A percentile compares a stretch with the other conserved stretches of the same genome.
phyloP scores from a whole-genome alignment of 768 basidiomycete species.

The Kockovaella imperatae region DNA sequence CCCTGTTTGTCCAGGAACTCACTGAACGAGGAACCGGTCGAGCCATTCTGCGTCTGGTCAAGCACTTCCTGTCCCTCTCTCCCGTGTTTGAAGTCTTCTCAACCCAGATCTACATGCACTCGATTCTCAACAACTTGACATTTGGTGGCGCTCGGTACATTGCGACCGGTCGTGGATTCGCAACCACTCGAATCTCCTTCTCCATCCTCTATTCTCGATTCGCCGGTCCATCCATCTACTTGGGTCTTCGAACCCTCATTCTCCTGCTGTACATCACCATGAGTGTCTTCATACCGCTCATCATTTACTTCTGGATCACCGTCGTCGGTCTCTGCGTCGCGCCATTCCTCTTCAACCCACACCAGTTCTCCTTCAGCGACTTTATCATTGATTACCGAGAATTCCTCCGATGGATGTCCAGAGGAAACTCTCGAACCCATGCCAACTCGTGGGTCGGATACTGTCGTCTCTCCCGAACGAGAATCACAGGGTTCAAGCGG shows the following conservation, averaged over 20 bases:
- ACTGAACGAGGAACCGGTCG: slow-evolving; percentile 90
- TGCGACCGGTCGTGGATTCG: slow-evolving; percentile 97
- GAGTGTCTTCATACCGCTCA: slow-evolving; percentile 79
- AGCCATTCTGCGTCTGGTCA: slow-evolving; percentile 80
- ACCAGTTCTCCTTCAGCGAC: slow-evolving; percentile 94
- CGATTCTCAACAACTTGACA: slow-evolving; percentile 90
- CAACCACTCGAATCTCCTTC: slow-evolving; percentile 90
- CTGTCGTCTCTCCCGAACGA: slow-evolving; percentile 91
- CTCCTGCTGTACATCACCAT: slow-evolving; percentile 91
- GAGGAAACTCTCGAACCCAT: slow-evolving; percentile 94
- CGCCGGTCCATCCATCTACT: slow-evolving; percentile 95
- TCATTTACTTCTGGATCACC: slow-evolving; percentile 98
- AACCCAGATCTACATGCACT: slow-evolving; percentile 96
- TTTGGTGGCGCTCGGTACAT: slow-evolving; percentile 98
- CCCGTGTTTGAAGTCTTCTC: slow-evolving; percentile 97
- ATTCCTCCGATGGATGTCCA: slow-evolving; percentile 97
- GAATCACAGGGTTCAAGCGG: slow-evolving; percentile 99
- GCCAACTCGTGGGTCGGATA: slow-evolving; percentile 99
- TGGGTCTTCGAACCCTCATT: slow-evolving; percentile 86
- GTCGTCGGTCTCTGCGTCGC: slow-evolving; percentile 84
- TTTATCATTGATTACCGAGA: slow-evolving; percentile 96
- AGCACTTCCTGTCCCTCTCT: slow-evolving; percentile 89
- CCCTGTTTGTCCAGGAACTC: slow-evolving; percentile 93
- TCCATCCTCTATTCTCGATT: slow-evolving; percentile 94
- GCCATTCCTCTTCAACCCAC: slow-evolving; percentile 99